phyloP scores from a whole-genome alignment of 495 filamentous ascomycete genomes.

The Saxophila tyrrhenica region DNA sequence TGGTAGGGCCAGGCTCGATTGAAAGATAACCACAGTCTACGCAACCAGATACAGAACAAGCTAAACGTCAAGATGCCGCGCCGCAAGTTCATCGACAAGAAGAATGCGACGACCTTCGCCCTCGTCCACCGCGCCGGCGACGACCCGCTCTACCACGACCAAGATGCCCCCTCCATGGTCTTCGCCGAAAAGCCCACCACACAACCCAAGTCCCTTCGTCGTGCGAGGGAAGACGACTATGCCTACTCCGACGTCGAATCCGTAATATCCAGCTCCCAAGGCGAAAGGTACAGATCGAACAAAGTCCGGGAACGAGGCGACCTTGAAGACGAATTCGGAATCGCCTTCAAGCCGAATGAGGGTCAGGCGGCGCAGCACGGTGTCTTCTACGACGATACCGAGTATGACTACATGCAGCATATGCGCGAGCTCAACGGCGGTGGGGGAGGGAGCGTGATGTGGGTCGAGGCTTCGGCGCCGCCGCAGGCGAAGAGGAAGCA shows the following conservation, averaged over 20 bases:
- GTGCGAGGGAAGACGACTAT: conserved; percentile 14
- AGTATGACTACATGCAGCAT: conserved; percentile 99
- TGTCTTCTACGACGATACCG: conserved; percentile 76
- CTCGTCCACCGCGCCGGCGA: conserved; percentile 94
- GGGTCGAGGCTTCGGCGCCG: conserved; percentile 43
- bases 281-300: conserved; percentile 20
- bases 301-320: conserved; percentile 59
- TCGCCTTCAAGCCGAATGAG: conserved; percentile 68
- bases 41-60: too few species aligned
- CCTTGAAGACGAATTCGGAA: conserved; percentile 65
- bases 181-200: conserved; percentile 41
- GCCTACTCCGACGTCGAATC: conserved; percentile 11
- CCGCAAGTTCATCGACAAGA: conserved; percentile 92
- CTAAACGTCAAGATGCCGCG: conserved; percentile 52
- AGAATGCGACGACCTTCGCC: conserved; percentile 78
- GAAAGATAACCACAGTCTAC: too few species aligned
- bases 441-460: conserved; percentile 35
- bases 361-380: conserved; percentile 93
- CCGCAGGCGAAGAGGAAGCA: conserved; percentile 52
- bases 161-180: conserved; percentile 68
- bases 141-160: conserved; percentile 89
- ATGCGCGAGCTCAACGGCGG: conserved; percentile 66
- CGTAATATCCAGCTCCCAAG: conserved; percentile 20
- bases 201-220: conserved; percentile 20
- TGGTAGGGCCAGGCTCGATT: too few species aligned